Percentiles rank a stretch among this genome's conserved stretches.
Evolutionary conservation across 306 rosid species (phyloP).

Genomic region (Echinosophora koreensis): DNA sequence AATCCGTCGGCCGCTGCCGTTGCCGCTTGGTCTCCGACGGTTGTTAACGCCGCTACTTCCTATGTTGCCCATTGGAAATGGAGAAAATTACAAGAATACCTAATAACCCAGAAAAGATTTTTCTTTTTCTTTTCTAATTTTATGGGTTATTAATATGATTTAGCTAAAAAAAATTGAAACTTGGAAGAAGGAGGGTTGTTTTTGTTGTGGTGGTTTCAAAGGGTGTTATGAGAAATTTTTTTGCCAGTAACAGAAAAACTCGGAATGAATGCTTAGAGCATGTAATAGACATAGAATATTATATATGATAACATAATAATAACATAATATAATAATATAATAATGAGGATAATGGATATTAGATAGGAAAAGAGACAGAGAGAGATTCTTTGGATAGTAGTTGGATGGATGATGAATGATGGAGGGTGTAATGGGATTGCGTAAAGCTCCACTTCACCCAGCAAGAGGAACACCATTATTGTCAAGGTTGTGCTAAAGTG

Average conservation of each 20-base stretch:
- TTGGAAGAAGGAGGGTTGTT: slow-evolving; percentile 17
- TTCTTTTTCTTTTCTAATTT: neutral
- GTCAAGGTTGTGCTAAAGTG: slow-evolving; percentile 48
- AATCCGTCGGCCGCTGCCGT: slow-evolving; percentile 58
- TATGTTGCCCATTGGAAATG: slow-evolving; percentile 77
- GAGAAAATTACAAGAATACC: slow-evolving; percentile 1
- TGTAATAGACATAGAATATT: neutral
- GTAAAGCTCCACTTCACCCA: slow-evolving; percentile 90
- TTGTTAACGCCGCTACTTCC: slow-evolving; percentile 65
- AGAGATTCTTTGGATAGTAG: neutral
- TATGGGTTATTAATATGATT: neutral
- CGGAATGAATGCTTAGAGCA: neutral
- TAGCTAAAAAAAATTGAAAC: slow-evolving; percentile 24
- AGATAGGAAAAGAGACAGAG: neutral
- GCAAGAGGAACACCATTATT: slow-evolving; percentile 47
- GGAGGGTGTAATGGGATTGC: slow-evolving; percentile 75
- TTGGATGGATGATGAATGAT: slow-evolving; percentile 30
- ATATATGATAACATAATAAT: no score
- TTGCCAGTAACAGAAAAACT: no score
- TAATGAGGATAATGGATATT: neutral
- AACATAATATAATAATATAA: no score
- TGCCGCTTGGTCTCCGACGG: slow-evolving; percentile 65
- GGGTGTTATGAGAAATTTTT: neutral
- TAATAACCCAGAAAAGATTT: neutral
- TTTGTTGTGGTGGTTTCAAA: slow-evolving; percentile 29